Conservation (phyloP, 2,329 filamentous ascomycete species). For the Amesomyces nigricolor region DNA sequence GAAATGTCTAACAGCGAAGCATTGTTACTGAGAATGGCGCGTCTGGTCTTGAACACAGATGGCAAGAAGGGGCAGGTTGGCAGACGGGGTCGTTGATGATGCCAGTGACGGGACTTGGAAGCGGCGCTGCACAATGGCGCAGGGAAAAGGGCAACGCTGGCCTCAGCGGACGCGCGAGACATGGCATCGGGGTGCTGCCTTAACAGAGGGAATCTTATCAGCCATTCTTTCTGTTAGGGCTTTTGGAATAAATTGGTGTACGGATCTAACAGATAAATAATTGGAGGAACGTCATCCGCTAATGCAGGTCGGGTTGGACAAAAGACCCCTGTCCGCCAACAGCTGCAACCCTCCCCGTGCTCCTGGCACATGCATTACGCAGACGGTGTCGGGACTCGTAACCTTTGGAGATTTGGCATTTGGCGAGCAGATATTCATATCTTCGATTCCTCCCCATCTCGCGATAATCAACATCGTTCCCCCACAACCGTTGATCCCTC, state of each 20-base stretch:
- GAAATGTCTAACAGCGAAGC: slow-evolving; percentile 17
- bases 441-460: no score
- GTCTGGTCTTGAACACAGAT: slow-evolving; percentile 3
- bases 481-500: no score
- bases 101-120: slow-evolving; percentile 8
- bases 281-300: no score
- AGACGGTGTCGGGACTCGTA: not conserved
- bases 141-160: slow-evolving; percentile 25
- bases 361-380: not conserved
- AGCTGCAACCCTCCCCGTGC: not conserved
- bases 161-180: slow-evolving; percentile 18
- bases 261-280: no score
- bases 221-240: no score
- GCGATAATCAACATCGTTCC: no score
- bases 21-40: slow-evolving; percentile 15
- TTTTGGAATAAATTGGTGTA: no score
- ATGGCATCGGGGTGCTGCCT: not conserved
- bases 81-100: slow-evolving; percentile 8
- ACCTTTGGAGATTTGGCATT: not conserved
- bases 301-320: slow-evolving; percentile 3
- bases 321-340: slow-evolving; percentile 4
- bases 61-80: slow-evolving; percentile 17
- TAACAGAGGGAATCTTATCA: slow-evolving; percentile 14
- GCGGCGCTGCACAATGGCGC: slow-evolving; percentile 13
- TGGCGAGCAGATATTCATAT: no score